Evolutionary conservation across 2,329 filamentous ascomycete genomes (phyloP), one percentile per base, ranked within the genome.

Genomic region (Ceratocystis cacaofunesta): DNA sequence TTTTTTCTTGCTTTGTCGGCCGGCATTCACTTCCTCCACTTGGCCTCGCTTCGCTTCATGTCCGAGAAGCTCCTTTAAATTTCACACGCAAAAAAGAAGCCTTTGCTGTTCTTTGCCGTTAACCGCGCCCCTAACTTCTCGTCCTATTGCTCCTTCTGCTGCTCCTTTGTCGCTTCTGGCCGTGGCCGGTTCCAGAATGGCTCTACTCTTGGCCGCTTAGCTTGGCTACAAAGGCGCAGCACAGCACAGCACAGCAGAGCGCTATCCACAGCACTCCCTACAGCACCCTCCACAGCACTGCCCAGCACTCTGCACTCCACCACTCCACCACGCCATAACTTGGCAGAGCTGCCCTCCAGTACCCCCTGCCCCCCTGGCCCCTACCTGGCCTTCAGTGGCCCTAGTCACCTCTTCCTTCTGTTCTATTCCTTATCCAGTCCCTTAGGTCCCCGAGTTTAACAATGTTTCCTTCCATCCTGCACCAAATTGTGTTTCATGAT

Each of bases 401-500:
- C 52, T 17, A 58, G 52, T 17, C 28, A 17, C 52, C 52, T 25
- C 28, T 32, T 32, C 52, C 28, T 32, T 58, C 52, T 30, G 17
- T 58, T 58, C 52, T n/a, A 58, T 30, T 28, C 22, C 22, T 41
- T 17, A 17, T 32, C 28, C 22, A 57, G 25, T 28, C 52, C 52
- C n/a, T 50, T 12, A 8, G 22, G 7, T 50, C 46, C 36, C 36
- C 36, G 36, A 50, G 22, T 25, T 62, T 25, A 62, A 28, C 25
- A 41, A 41, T 41, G 36, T 41, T 41, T 41, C 61, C 48, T 44
- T 57, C 41, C 52, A 46, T 58, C 62, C 62, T 58, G 12, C 52
- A 36, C 62, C 62, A 43, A 22, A 19, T 62, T 41, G n/a, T 58
- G 62, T 64, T 64, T 64, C 62, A 64, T 58, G 30, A 64, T 64